Conservation (phyloP, 2,329 filamentous ascomycete genomes). For the Colletotrichum endophyticum region DNA sequence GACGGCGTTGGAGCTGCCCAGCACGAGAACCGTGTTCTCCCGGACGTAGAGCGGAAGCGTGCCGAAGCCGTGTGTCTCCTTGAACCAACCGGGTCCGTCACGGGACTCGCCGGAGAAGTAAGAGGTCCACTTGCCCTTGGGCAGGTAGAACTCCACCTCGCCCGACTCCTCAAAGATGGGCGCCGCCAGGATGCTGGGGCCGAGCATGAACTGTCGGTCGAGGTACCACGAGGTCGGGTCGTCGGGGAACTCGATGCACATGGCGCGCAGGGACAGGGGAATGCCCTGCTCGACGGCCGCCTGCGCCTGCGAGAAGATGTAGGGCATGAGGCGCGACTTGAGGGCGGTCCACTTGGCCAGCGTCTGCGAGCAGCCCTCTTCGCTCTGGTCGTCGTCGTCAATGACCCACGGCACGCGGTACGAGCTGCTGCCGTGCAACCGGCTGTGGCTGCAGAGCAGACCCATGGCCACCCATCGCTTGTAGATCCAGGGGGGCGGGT, state of each 20-base stretch:
- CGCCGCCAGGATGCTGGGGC: conserved; percentile 65
- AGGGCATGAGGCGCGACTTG: conserved; percentile 58
- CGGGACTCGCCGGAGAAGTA: conserved; percentile 54
- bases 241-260: conserved; percentile 73
- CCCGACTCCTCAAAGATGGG: conserved; percentile 69
- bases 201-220: conserved; percentile 78
- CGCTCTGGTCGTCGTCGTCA: conserved; percentile 64
- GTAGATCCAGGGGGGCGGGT: conserved; percentile 71
- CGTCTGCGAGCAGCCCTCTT: conserved; percentile 57
- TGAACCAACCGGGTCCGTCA: conserved; percentile 61
- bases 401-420: conserved; percentile 80
- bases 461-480: conserved; percentile 83
- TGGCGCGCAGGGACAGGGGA: conserved; percentile 66
- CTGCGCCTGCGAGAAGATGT: conserved; percentile 50
- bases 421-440: conserved; percentile 71
- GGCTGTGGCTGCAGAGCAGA: conserved; percentile 71
- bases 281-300: conserved; percentile 53
- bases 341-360: conserved; percentile 53
- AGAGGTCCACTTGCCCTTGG: conserved; percentile 52
- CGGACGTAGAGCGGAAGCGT: conserved; percentile 64
- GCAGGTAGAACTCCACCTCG: conserved; percentile 70
- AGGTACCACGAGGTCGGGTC: conserved; percentile 72
- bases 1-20: conserved; percentile 43
- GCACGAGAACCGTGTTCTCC: conserved; percentile 54
- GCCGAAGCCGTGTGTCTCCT: conserved; percentile 62